Conservation (phyloP, 306 rosid genomes). For the Mimosa pudica region DNA sequence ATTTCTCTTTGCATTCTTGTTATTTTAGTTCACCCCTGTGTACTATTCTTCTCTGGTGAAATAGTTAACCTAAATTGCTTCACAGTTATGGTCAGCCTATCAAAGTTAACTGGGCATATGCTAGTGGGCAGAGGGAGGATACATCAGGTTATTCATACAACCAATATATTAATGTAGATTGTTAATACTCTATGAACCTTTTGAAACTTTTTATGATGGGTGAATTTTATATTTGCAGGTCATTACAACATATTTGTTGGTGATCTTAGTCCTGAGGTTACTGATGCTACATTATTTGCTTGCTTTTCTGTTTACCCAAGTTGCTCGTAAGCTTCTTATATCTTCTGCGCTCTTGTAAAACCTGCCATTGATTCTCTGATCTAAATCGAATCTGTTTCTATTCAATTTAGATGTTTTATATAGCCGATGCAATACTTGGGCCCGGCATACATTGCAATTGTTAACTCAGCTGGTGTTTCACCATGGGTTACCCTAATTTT, state of each 20-base stretch:
- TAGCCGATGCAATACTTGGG: background rate
- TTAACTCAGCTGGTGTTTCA: constrained; percentile 19
- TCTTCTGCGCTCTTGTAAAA: constrained; percentile 17
- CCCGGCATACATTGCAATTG: constrained; percentile 6
- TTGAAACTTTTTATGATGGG: constrained; percentile 25
- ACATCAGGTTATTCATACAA: constrained; percentile 73
- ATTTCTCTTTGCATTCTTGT: background rate
- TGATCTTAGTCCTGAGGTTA: constrained; percentile 97
- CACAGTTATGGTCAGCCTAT: constrained; percentile 97
- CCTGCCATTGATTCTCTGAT: background rate
- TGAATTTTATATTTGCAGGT: constrained; percentile 59
- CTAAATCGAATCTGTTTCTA: constrained; percentile 11
- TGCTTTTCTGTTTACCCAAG: constrained; percentile 91
- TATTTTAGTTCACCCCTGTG: constrained; percentile 3
- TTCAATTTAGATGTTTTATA: background rate
- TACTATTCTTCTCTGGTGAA: background rate
- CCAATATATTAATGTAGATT: background rate
- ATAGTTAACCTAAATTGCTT: constrained; percentile 32
- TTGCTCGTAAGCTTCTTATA: constrained; percentile 89
- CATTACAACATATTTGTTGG: constrained; percentile 96
- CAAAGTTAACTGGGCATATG: constrained; percentile 99
- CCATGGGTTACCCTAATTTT: constrained; percentile 7
- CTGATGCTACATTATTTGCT: constrained; percentile 93
- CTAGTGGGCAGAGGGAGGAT: constrained; percentile 98
- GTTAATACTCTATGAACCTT: background rate